A percentile compares a stretch with the other conserved stretches of the same genome.
Conservation (phyloP, 768 basidiomycete genomes). For the Boletus barrowsii region DNA sequence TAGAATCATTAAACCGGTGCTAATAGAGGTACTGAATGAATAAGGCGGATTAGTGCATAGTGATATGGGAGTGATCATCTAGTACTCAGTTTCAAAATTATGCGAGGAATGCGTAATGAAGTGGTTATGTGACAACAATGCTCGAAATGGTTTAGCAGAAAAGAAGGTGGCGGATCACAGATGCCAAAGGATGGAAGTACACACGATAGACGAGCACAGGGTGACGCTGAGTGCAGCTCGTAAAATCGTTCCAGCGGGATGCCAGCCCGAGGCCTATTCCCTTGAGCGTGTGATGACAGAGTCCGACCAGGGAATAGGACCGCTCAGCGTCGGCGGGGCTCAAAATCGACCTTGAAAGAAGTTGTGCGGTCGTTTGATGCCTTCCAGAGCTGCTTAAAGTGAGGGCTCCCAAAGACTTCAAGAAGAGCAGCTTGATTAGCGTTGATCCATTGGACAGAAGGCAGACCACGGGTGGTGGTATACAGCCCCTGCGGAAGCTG, state of each 20-base stretch:
- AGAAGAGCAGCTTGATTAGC: conserved; percentile 63
- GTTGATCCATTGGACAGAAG: conserved; percentile 74
- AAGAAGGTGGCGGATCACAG: conserved; percentile 27
- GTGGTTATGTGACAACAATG: conserved; percentile 41
- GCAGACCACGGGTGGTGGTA: conserved; percentile 74
- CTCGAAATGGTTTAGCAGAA: conserved; percentile 19
- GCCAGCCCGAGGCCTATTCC: conserved; percentile 15
- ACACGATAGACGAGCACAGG: conserved; percentile 9
- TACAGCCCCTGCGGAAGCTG: conserved; percentile 64
- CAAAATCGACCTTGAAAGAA: conserved; percentile 71
- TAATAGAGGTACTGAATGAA: conserved; percentile 28
- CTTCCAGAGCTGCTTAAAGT: conserved; percentile 68
- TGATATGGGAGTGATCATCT: conserved; percentile 28
- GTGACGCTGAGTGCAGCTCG: conserved; percentile 6
- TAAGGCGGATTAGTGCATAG: conserved; percentile 32
- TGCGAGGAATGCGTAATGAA: conserved; percentile 34
- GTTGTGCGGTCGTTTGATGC: conserved; percentile 70
- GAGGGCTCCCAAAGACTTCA: conserved; percentile 70
- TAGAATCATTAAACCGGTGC: conserved; percentile 30
- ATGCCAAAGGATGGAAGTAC: conserved; percentile 24
- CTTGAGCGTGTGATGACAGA: conserved; percentile 4
- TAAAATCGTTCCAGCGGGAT: conserved; percentile 7
- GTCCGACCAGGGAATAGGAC: conserved; percentile 7
- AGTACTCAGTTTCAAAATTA: conserved; percentile 31
- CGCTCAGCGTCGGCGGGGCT: conserved; percentile 40